Percentiles rank a stretch among this genome's conserved stretches.
phyloP scores from a whole-genome alignment of 2,329 filamentous ascomycete species.

The Microcera coccophila region DNA sequence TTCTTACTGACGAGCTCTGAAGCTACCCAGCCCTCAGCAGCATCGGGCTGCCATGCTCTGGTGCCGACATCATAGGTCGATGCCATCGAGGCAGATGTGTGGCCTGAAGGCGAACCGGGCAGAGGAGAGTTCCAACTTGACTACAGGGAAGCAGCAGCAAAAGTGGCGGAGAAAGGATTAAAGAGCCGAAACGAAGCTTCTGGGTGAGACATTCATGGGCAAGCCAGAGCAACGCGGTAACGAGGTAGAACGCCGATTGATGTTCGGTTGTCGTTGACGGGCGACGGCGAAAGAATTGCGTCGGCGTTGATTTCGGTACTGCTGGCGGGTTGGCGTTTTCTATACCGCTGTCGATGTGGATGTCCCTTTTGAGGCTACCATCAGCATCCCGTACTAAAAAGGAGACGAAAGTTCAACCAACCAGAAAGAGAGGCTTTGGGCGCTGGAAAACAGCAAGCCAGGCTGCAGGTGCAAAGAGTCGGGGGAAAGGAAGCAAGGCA shows the following conservation, averaged over 20 bases:
- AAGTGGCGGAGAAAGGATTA: conserved; percentile 16
- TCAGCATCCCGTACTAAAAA: background rate
- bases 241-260: conserved; percentile 9
- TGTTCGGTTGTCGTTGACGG: conserved; percentile 8
- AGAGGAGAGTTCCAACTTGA: conserved; percentile 9
- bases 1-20: conserved; percentile 89
- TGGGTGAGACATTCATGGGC: conserved; percentile 31
- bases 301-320: background rate
- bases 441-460: background rate
- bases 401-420: background rate
- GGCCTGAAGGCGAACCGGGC: conserved; percentile 19
- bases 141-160: conserved; percentile 21
- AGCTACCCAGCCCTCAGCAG: conserved; percentile 93
- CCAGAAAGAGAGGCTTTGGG: background rate
- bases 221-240: conserved; percentile 18
- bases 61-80: conserved; percentile 95
- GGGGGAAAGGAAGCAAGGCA: background rate
- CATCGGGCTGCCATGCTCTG: conserved; percentile 96
- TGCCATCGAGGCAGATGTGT: conserved; percentile 61
- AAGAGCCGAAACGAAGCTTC: conserved; percentile 17
- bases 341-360: background rate
- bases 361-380: background rate
- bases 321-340: background rate
- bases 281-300: no score
- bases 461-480: background rate